phyloP scores from a whole-genome alignment of 2,329 filamentous ascomycete genomes.

The Cercospora sp. region DNA sequence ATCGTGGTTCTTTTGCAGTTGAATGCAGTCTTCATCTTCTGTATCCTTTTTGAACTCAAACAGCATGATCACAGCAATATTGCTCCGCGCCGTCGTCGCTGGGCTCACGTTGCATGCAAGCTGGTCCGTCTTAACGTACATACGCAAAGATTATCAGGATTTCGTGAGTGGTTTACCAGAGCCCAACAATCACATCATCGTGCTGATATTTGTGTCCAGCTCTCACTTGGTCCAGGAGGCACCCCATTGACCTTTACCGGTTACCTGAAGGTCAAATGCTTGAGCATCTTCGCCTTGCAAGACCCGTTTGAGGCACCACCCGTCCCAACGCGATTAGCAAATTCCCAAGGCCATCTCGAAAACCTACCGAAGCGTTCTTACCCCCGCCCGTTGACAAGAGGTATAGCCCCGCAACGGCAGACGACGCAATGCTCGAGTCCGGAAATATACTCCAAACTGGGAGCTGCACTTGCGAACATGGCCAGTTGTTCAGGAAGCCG shows the following conservation, averaged over 20 bases:
- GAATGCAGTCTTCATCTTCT: neutral
- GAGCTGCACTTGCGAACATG: constrained; percentile 56
- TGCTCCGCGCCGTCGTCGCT: neutral
- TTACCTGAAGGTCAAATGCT: constrained; percentile 71
- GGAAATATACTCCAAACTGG: constrained; percentile 58
- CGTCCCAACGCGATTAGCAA: constrained; percentile 54
- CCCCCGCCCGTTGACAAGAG: constrained; percentile 65
- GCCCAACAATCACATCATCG: neutral
- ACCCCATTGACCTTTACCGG: constrained; percentile 72
- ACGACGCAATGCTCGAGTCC: constrained; percentile 64
- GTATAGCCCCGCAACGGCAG: constrained; percentile 81
- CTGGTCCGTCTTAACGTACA: neutral
- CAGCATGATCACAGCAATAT: neutral
- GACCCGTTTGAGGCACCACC: constrained; percentile 66
- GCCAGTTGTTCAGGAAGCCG: constrained; percentile 41
- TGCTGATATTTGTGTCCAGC: constrained; percentile 1
- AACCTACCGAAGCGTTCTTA: constrained; percentile 63
- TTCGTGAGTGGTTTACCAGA: neutral
- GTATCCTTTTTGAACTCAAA: neutral
- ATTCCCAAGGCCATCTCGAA: constrained; percentile 60
- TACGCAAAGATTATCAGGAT: constrained; percentile 7
- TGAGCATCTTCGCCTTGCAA: constrained; percentile 69
- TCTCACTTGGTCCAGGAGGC: constrained; percentile 73
- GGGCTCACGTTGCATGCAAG: neutral
- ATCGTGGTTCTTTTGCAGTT: neutral